phyloP scores from a whole-genome alignment of 2,329 filamentous ascomycete genomes.

The Rhytidhysteron rufulum region DNA sequence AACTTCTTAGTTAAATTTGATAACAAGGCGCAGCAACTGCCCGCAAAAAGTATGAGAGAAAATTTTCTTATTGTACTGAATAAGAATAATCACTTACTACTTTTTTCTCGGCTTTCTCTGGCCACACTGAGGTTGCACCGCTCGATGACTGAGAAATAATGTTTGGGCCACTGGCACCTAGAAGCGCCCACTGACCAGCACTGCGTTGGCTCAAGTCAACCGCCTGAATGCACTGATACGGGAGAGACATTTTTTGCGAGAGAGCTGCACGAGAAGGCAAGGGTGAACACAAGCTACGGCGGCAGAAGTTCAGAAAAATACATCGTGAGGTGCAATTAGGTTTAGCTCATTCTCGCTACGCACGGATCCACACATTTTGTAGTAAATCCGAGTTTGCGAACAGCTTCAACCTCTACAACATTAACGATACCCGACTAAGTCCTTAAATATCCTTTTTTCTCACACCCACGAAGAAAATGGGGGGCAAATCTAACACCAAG shows the following conservation, averaged over 20 bases:
- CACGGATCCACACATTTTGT: slow-evolving; percentile 9
- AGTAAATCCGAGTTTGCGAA: slow-evolving; percentile 8
- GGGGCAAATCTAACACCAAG: slow-evolving; percentile 95
- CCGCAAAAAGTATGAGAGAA: no score
- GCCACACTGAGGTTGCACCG: slow-evolving; percentile 27
- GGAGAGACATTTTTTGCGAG: slow-evolving; percentile 30
- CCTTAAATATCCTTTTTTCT: slow-evolving; percentile 99
- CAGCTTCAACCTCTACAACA: slow-evolving; percentile 9
- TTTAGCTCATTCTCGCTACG: slow-evolving; percentile 6
- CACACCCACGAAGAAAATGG: slow-evolving; percentile 79
- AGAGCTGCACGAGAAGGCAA: no score
- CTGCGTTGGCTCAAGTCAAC: slow-evolving; percentile 13
- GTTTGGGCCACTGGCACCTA: slow-evolving; percentile 70
- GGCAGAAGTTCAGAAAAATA: neutral
- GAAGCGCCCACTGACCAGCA: slow-evolving; percentile 48
- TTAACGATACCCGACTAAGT: slow-evolving; percentile 46
- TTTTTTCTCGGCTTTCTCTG: slow-evolving; percentile 15
- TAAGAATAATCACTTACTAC: no score
- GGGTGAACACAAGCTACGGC: neutral
- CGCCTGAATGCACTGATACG: slow-evolving; percentile 39
- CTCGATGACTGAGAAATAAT: slow-evolving; percentile 52
- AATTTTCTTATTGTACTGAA: no score
- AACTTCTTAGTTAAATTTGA: slow-evolving; percentile 12
- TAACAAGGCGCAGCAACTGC: no score
- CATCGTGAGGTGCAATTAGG: neutral